Conservation (phyloP, 2,329 filamentous ascomycete genomes). For the Fusarium tanahbumbuense region DNA sequence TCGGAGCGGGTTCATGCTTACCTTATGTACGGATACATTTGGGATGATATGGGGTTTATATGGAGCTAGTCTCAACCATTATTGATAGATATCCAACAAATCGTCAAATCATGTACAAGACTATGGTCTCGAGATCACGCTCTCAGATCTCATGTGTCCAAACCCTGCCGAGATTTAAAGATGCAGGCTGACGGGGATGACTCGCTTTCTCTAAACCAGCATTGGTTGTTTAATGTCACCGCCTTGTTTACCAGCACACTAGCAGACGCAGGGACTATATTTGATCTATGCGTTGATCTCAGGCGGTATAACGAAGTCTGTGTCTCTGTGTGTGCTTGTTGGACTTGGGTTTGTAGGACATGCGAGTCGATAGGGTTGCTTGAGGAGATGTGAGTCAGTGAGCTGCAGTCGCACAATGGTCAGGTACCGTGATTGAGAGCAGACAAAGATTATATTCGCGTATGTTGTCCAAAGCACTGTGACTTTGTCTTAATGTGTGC, state of each 20-base stretch:
- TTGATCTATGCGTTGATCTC: background rate
- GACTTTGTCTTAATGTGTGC: background rate
- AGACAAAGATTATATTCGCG: background rate
- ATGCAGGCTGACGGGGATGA: background rate
- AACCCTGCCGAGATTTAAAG: background rate
- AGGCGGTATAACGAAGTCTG: background rate
- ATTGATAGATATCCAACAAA: background rate
- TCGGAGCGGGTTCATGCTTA: constrained; percentile 5
- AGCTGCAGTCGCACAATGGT: background rate
- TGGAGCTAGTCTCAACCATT: constrained; percentile 1
- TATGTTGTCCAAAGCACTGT: background rate
- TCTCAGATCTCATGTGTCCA: background rate
- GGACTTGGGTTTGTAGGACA: background rate
- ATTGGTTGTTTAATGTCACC: background rate
- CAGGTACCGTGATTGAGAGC: background rate
- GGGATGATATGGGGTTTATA: constrained; percentile 1
- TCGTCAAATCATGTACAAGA: background rate
- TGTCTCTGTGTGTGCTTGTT: background rate
- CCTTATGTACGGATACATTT: background rate
- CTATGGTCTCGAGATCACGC: background rate
- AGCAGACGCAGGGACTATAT: background rate
- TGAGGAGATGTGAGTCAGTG: background rate
- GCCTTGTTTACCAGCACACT: background rate
- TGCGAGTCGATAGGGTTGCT: background rate
- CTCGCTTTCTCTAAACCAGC: background rate